Evolutionary conservation across 2,329 filamentous ascomycete species (phyloP).

Genomic region (Torrubiella hemipterigena): DNA sequence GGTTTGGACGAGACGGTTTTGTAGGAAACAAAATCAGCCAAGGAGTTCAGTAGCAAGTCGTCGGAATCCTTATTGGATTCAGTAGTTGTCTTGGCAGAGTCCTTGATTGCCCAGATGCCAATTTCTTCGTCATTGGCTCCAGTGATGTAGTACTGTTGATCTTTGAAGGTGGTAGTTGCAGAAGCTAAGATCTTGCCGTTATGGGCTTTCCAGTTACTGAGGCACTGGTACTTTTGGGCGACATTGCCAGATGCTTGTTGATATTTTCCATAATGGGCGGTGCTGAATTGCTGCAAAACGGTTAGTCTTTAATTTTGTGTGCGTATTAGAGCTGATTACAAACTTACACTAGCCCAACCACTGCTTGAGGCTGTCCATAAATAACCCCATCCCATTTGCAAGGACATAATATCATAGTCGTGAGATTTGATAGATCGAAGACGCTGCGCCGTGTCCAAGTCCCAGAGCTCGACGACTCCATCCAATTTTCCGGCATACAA

Average conservation of each 20-base stretch:
- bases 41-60: constrained; percentile 53
- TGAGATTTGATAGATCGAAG: constrained; percentile 76
- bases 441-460: constrained; percentile 85
- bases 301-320: background rate
- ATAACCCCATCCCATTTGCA: constrained; percentile 75
- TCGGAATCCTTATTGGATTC: constrained; percentile 24
- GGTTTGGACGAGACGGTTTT: constrained; percentile 82
- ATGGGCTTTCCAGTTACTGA: constrained; percentile 72
- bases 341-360: constrained; percentile 67
- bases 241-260: constrained; percentile 37
- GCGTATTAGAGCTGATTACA: background rate
- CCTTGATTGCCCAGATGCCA: constrained; percentile 70
- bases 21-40: constrained; percentile 81
- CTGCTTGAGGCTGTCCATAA: constrained; percentile 84
- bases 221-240: constrained; percentile 72
- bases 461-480: constrained; percentile 90
- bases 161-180: constrained; percentile 56
- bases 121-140: constrained; percentile 88
- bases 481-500: constrained; percentile 82
- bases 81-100: constrained; percentile 18
- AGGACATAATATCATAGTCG: constrained; percentile 70
- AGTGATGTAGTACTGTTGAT: constrained; percentile 78
- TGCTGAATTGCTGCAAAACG: constrained; percentile 48
- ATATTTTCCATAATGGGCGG: constrained; percentile 50
- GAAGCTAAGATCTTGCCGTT: constrained; percentile 80